Evolutionary conservation across 2,329 filamentous ascomycete species (phyloP), one percentile per base, ranked within the genome.

Genomic region (Xylaria sp.): DNA sequence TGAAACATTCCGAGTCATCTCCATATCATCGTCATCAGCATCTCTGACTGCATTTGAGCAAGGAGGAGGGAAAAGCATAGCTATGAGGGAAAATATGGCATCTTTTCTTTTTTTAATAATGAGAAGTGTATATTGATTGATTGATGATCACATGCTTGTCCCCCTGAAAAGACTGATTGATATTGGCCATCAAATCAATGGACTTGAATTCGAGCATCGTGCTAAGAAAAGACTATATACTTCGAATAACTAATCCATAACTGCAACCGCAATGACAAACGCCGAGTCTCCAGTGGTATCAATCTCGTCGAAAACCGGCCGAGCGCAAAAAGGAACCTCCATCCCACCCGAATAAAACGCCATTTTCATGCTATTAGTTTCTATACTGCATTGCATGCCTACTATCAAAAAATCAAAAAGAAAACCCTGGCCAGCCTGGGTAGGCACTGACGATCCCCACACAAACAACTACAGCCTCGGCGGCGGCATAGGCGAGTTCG

Each of bases 401-500:
- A 1, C 3, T 34, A 12, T 21, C 4, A 5, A 17, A 14, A 17
- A 14, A 42, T n/a, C n/a, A 17, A 42, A 42, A 17, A 42, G 14
- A 12, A 8, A 17, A 17, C 12, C 39, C 39, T 17, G 39, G 39
- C 39, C 39, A 42, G 39, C 39, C 39, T 42, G 34, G n/a, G 12
- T 36, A 48, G n/a, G 12, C 48, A 48, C n/a, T 14, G 12, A 17
- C 51, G 4, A 59, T 17, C 19, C 9, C 8, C 34, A 11, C 45
- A 50, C 4, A 9, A 12, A 27, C 14, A 9, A 27, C 58, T 61
- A 68, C 51, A 65, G 54, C 45, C 61, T 48, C 14, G 61, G 67
- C 4, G 67, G 21, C 11, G 72, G 72, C n/a, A 69, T n/a, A 11
- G 72, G 72, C 21, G 64, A 53, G 4, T 65, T 62, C 21, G 61